Percentiles rank a stretch among this genome's conserved stretches.
Evolutionary conservation across 257 asterid species (phyloP).

Genomic region (Gardenia jasminoides): DNA sequence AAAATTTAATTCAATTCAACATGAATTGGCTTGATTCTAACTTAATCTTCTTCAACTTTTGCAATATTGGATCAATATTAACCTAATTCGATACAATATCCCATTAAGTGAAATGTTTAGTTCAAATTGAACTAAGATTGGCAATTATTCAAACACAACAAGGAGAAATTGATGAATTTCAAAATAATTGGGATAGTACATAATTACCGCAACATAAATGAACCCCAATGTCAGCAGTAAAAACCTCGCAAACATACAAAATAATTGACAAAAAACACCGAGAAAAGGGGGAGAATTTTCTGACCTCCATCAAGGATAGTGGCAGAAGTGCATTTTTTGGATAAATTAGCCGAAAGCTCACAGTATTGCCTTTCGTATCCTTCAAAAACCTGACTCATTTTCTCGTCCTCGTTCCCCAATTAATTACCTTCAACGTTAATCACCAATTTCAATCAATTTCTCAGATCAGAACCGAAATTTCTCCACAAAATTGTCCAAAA

Average conservation of each 20-base stretch:
- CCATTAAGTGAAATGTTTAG: background rate
- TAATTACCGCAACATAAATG: background rate
- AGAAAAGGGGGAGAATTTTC: background rate
- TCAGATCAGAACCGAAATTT: background rate
- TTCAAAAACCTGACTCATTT: constrained; percentile 77
- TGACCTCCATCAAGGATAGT: constrained; percentile 66
- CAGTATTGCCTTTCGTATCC: constrained; percentile 85
- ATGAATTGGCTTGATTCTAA: background rate
- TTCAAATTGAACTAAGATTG: background rate
- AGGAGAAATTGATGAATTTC: too few relatives aligned
- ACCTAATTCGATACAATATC: background rate
- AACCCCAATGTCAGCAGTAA: background rate
- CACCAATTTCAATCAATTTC: constrained; percentile 1
- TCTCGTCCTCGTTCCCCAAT: background rate
- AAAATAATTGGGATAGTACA: too few relatives aligned
- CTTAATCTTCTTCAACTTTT: background rate
- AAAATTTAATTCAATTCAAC: background rate
- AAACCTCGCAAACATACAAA: background rate
- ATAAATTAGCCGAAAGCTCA: constrained; percentile 69
- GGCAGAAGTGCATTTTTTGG: constrained; percentile 56
- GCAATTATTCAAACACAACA: background rate
- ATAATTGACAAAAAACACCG: background rate
- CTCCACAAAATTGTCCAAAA: background rate
- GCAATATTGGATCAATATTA: background rate
- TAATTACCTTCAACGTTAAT: background rate